Evolutionary conservation across 305 asterid species (phyloP), one percentile per base, ranked within the genome.

Genomic region (Fraxinus greggii): DNA sequence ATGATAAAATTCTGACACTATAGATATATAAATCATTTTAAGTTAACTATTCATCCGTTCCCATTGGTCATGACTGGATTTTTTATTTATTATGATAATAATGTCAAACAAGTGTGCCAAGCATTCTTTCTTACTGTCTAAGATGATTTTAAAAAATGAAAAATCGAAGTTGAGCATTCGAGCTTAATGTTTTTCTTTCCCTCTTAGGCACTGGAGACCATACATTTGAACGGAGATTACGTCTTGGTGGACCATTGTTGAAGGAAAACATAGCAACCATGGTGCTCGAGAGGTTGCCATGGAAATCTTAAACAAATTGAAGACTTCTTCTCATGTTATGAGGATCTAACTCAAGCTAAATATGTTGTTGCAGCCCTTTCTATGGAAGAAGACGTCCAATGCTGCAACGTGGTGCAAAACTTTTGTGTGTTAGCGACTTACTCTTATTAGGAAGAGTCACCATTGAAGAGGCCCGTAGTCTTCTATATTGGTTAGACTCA

Each of bases 211-310:
- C 98, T 3, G 99, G 98, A 51, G 99, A 97, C 88, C 99, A 97
- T 87, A 74, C 90, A 32, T 97, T 93, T 87, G 96, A 92, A 85
- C 94, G 99, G 81, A 93, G 99, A 85, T 81, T 97, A 85, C 98
- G 98, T 82, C 97, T 97, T 36, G 98, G 98, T 32, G 97, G 97
- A 73, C 99, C 99, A 24, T 81, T 97, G 78, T 79, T 97, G 83
- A 97, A 97, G 89, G 96, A 94, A 83, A 97, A 97, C 87, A 93
- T 97, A 87, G 99, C 98, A 82, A 97, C 99, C 24, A 91, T 97
- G 99, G 98, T 97, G 84, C 98, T 97, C 15, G 98, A 97, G 92
- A 97, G 99, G 99, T 97, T 74, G 78, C 40, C 74, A 63, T 36
- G 23, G 70, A 73, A 75, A 69, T 86, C 72, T 81, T 40, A 67